Conservation (phyloP, 2,329 filamentous ascomycete genomes). For the Diaporthe citriasiana region DNA sequence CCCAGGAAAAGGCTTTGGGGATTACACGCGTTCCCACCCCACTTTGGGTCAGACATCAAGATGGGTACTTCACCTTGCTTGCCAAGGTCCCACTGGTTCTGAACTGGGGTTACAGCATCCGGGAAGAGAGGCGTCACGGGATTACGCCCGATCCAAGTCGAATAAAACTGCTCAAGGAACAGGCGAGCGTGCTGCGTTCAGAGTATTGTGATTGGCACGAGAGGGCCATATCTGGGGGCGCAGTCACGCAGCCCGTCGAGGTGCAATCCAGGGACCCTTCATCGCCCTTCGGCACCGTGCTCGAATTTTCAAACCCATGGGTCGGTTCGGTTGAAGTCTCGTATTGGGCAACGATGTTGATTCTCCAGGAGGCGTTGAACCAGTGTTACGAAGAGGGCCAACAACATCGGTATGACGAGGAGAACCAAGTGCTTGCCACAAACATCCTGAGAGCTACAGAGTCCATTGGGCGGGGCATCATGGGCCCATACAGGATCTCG, state of each 20-base stretch:
- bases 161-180: slow-evolving; percentile 49
- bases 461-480: slow-evolving; percentile 52
- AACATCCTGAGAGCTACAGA: slow-evolving; percentile 57
- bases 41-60: slow-evolving; percentile 47
- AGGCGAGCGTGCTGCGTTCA: slow-evolving; percentile 49
- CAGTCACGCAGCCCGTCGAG: slow-evolving; percentile 48
- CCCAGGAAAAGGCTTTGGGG: neutral
- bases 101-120: slow-evolving; percentile 51
- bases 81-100: slow-evolving; percentile 54
- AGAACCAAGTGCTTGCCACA: slow-evolving; percentile 48
- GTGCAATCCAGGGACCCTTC: slow-evolving; percentile 49
- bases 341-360: slow-evolving; percentile 57
- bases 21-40: slow-evolving; percentile 43
- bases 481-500: slow-evolving; percentile 57
- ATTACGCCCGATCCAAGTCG: slow-evolving; percentile 49
- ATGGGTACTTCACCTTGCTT: slow-evolving; percentile 53
- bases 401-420: slow-evolving; percentile 44
- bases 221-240: slow-evolving; percentile 43
- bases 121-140: slow-evolving; percentile 49
- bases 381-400: slow-evolving; percentile 50
- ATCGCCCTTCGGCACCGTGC: slow-evolving; percentile 52
- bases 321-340: slow-evolving; percentile 53
- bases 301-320: slow-evolving; percentile 52
- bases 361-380: slow-evolving; percentile 55
- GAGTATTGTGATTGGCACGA: slow-evolving; percentile 53